Conservation (phyloP, 139 green algal genomes). For the Asterochloris erici region DNA sequence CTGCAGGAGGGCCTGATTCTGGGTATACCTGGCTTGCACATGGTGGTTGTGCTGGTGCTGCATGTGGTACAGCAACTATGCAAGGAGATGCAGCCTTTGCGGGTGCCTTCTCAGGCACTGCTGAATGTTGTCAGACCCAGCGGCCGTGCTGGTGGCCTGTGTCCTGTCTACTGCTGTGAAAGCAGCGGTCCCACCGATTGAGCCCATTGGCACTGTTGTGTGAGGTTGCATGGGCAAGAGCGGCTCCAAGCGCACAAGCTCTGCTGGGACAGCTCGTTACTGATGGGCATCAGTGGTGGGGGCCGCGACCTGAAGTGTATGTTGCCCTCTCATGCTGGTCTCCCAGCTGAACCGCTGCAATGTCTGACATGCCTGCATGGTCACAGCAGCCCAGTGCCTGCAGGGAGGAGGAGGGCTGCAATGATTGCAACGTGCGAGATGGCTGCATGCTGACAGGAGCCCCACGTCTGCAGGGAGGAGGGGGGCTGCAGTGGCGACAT, state of each 20-base stretch:
- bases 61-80: not conserved
- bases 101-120: too few relatives aligned
- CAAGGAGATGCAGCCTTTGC: not conserved
- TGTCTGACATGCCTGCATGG: not conserved
- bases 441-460: not conserved
- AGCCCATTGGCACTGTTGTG: too few relatives aligned
- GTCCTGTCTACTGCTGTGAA: too few relatives aligned
- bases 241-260: too few relatives aligned
- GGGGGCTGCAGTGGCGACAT: constrained; percentile 70
- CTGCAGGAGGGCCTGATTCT: not conserved
- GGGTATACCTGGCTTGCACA: not conserved
- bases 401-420: not conserved
- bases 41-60: not conserved
- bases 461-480: constrained; percentile 56
- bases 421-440: not conserved
- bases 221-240: too few relatives aligned
- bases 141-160: too few relatives aligned
- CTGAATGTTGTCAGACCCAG: too few relatives aligned
- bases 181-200: too few relatives aligned
- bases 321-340: not conserved
- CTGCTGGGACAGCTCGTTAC: too few relatives aligned
- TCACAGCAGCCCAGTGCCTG: not conserved
- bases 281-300: too few relatives aligned
- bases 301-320: too few relatives aligned
- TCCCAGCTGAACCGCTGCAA: not conserved